A percentile compares a stretch with the other conserved stretches of the same genome.
Conservation (phyloP, 169 alveolate species). For the Plasmodium adleri region DNA sequence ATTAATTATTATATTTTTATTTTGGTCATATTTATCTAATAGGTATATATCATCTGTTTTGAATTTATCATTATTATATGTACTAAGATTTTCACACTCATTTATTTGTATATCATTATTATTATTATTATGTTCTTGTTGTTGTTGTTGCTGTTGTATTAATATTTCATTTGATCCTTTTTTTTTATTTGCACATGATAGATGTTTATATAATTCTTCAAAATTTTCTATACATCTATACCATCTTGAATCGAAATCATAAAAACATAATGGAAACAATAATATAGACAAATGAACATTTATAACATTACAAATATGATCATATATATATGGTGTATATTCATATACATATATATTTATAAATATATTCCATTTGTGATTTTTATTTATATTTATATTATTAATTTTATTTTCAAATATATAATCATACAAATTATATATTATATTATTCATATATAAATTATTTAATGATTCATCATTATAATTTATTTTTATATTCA, state of each 20-base stretch:
- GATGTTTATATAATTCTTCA: constrained; percentile 30
- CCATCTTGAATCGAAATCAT: constrained; percentile 72
- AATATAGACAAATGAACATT: constrained; percentile 72
- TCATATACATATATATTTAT: constrained; percentile 73
- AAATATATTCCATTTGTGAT: constrained; percentile 53
- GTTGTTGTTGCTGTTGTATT: background rate
- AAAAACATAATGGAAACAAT: constrained; percentile 73
- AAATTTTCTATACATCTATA: constrained; percentile 68
- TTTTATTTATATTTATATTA: constrained; percentile 46
- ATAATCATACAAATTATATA: constrained; percentile 64
- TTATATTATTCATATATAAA: constrained; percentile 65
- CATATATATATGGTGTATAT: constrained; percentile 77
- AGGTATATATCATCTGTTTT: constrained; percentile 17
- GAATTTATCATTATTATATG: background rate
- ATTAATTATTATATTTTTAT: constrained; percentile 58
- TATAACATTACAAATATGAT: constrained; percentile 69
- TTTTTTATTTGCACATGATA: background rate
- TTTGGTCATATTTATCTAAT: constrained; percentile 63
- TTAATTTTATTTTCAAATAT: constrained; percentile 64
- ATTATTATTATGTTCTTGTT: background rate
- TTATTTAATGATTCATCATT: constrained; percentile 68
- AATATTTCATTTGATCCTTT: background rate
- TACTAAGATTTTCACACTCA: background rate
- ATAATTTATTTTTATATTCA: constrained; percentile 61
- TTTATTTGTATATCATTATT: background rate